These are phyloP conservation scores for Podaxis mareebaensis DNA, from an alignment of 768 basidiomycete genomes.

Conservation along the genomic window DNA sequence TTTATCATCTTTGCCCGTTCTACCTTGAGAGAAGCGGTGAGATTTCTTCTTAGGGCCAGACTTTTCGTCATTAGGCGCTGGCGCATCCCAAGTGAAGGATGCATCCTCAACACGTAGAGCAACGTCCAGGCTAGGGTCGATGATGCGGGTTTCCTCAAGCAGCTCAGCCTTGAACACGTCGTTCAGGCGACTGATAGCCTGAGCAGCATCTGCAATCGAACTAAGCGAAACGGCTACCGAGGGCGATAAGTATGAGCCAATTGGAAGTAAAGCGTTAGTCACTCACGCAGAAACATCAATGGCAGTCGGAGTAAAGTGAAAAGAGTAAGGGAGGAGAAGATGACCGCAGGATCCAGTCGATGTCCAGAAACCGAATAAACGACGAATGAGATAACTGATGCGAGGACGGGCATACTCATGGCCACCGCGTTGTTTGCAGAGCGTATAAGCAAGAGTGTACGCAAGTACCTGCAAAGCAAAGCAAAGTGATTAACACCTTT, in stretches of 20 bases:
- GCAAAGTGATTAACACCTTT: background rate
- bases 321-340: constrained; percentile 84
- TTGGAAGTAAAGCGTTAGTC: constrained; percentile 2
- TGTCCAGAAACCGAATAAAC: constrained; percentile 78
- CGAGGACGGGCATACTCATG: constrained; percentile 73
- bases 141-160: constrained; percentile 54
- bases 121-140: constrained; percentile 54
- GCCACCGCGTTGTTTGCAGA: constrained; percentile 69
- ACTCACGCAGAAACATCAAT: constrained; percentile 68
- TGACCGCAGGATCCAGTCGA: constrained; percentile 60
- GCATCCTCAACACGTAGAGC: constrained; percentile 71
- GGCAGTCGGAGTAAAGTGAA: constrained; percentile 85
- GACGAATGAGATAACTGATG: constrained; percentile 75
- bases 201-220: constrained; percentile 81
- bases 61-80: constrained; percentile 51
- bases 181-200: constrained; percentile 74
- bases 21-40: constrained; percentile 14
- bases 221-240: constrained; percentile 66
- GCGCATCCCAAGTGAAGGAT: constrained; percentile 86
- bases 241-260: constrained; percentile 15
- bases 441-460: constrained; percentile 65
- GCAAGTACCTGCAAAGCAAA: constrained; percentile 51
- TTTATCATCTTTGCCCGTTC: constrained; percentile 18
- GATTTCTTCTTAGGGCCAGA: constrained; percentile 32
- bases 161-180: constrained; percentile 86